A percentile compares a stretch with the other conserved stretches of the same genome.
Conservation (phyloP, 495 filamentous ascomycete genomes). For the Pseudevernia furfuracea region DNA sequence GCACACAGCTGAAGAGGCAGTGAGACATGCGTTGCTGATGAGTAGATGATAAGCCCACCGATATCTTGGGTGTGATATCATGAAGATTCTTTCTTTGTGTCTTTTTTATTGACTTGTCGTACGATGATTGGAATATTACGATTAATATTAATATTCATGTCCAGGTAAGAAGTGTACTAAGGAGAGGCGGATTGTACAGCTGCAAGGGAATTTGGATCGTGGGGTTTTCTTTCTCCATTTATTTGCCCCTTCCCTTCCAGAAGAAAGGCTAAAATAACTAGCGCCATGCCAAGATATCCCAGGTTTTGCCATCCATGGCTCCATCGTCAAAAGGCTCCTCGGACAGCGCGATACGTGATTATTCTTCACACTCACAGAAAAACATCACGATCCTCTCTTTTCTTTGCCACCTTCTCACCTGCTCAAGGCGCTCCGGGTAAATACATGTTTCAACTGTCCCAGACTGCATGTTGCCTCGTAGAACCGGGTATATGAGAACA, state of each 20-base stretch:
- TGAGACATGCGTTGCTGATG: not conserved
- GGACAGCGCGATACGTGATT: not conserved
- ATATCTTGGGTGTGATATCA: no score
- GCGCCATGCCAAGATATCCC: not conserved
- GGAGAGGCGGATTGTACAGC: not conserved
- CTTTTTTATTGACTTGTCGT: no score
- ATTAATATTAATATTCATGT: no score
- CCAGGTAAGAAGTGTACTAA: no score
- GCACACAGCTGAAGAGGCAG: not conserved
- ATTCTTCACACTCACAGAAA: no score
- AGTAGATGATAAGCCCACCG: not conserved
- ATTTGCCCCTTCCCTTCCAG: not conserved
- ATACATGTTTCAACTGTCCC: not conserved
- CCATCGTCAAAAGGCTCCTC: not conserved
- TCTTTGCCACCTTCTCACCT: not conserved
- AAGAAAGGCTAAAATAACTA: not conserved
- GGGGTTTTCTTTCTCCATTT: not conserved
- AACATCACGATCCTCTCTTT: not conserved
- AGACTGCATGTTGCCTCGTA: not conserved
- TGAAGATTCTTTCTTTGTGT: no score
- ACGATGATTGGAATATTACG: no score
- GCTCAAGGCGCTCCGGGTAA: not conserved
- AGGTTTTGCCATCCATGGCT: not conserved
- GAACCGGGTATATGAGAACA: not conserved
- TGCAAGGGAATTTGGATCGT: not conserved